Evolutionary conservation across 495 filamentous ascomycete genomes (phyloP), one percentile per base, ranked within the genome.

Genomic region (Penicillium dipodomyicola): DNA sequence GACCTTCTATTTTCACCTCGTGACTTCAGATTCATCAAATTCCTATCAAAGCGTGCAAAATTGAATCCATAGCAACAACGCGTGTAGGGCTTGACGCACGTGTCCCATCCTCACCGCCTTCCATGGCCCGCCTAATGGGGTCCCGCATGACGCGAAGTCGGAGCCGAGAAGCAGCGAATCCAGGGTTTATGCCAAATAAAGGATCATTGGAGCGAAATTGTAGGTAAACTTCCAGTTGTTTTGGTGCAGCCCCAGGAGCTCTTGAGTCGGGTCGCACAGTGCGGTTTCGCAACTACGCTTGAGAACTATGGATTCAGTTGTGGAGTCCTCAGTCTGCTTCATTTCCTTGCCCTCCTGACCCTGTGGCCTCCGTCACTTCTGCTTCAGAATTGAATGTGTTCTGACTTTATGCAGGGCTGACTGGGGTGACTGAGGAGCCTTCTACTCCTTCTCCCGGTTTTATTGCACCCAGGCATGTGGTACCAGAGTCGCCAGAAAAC

Each of bases 121-220:
- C 19, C 42, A 68, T 68, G 66, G 53, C 61, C 11, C 57, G 53
- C 22, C 45, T 47, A 8, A 54, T 22, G 20, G 48, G 40, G 10
- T 35, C 50, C 22, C 65, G 67, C 40, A 54, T 65, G 22, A 69
- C 68, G 2, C 55, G 68, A 40, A 69, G 68, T 43, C 62, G 64
- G 40, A 68, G 64, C 43, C 67, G 62, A 9, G 66, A 64, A 33
- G 53, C 55, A 30, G 53, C 53, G 12, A 57, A 65, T 29, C 56
- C 35, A 39, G 15, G 49, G 17, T 9, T 42, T 14, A 11, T 45
- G n/a, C 15, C 20, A 46, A 49, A 33, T 48, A 57, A 47, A 17
- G 29, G 3, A 32, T 20, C 22, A 17, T 20, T 27, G 1, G 48
- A 43, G 29, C 15, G 27, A 20, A 52, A 27, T 10, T 15, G 40